Conservation (phyloP, 768 basidiomycete genomes). For the Mycena floridula region DNA sequence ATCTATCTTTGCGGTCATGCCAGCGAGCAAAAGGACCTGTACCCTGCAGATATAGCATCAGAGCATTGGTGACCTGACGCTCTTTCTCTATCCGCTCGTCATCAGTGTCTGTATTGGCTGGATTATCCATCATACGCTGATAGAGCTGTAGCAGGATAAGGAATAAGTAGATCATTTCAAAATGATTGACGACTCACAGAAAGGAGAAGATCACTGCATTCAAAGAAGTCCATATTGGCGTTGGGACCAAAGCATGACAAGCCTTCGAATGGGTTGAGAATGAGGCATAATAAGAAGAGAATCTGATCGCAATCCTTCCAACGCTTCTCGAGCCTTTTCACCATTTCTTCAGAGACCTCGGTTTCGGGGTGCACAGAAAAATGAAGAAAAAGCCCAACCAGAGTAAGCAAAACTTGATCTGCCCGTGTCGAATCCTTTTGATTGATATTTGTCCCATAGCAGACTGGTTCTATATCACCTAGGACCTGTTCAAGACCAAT, state of each 20-base stretch:
- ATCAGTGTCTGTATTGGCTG: slow-evolving; percentile 8
- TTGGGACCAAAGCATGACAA: slow-evolving; percentile 21
- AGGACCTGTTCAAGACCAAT: slow-evolving; percentile 11
- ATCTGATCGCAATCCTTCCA: slow-evolving; percentile 25
- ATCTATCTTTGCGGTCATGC: slow-evolving; percentile 11
- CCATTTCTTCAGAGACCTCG: slow-evolving; percentile 15
- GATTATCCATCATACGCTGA: slow-evolving; percentile 4
- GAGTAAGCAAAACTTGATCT: slow-evolving; percentile 20
- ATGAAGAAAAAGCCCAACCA: slow-evolving; percentile 20
- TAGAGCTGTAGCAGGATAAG: slow-evolving; percentile 2
- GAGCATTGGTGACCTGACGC: slow-evolving; percentile 12
- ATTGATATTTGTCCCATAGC: slow-evolving; percentile 13
- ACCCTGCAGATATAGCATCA: slow-evolving; percentile 12
- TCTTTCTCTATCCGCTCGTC: slow-evolving; percentile 9
- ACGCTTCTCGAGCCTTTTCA: slow-evolving; percentile 18
- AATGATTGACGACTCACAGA: slow-evolving; percentile 7
- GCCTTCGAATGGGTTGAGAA: slow-evolving; percentile 22
- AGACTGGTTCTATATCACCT: slow-evolving; percentile 22
- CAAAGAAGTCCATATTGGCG: slow-evolving; percentile 17
- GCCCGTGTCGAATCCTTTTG: slow-evolving; percentile 14
- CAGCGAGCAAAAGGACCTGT: slow-evolving; percentile 14
- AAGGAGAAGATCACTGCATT: slow-evolving; percentile 13
- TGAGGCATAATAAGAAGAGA: slow-evolving; percentile 19
- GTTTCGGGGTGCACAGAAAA: slow-evolving; percentile 18
- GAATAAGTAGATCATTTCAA: not conserved